Percentiles rank a stretch among this genome's conserved stretches.
Evolutionary conservation across 1,284 basidiomycete species (phyloP).

Genomic region (Nidula niveotomentosa): DNA sequence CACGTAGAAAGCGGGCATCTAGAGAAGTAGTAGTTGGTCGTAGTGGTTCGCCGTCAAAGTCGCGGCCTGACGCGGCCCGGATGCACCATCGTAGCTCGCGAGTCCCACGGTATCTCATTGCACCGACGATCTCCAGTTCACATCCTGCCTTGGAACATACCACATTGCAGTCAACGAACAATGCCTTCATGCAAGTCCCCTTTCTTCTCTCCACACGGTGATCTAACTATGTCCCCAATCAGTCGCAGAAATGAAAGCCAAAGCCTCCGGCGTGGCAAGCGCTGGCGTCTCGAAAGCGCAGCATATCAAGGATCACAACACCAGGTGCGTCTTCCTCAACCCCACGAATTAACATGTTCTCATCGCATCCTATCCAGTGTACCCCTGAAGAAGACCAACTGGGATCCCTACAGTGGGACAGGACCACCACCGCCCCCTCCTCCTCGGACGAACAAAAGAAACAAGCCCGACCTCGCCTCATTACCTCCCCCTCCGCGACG

Average conservation of each 20-base stretch:
- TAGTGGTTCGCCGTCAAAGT: no score
- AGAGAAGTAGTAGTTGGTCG: no score
- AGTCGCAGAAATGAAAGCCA: constrained; percentile 67
- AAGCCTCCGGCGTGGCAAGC: constrained; percentile 59
- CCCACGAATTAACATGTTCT: neutral
- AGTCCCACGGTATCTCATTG: no score
- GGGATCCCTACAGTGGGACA: constrained; percentile 51
- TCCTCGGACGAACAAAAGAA: constrained; percentile 27
- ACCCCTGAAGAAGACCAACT: constrained; percentile 59
- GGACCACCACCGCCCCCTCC: constrained; percentile 46
- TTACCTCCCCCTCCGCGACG: constrained; percentile 32
- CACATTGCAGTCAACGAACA: no score
- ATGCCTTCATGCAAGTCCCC: neutral
- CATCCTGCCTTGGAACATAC: no score
- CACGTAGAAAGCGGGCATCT: no score
- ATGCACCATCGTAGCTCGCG: no score
- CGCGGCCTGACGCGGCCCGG: no score
- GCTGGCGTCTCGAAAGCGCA: constrained; percentile 48
- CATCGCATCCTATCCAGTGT: constrained; percentile 27
- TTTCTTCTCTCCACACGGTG: neutral
- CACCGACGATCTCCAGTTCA: no score
- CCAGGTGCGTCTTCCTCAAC: constrained; percentile 32
- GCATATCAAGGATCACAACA: constrained; percentile 54
- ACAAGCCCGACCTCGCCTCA: constrained; percentile 18
- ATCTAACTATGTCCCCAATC: neutral